Conservation (phyloP, 2,329 filamentous ascomycete species). For the Diaporthe australafricana region DNA sequence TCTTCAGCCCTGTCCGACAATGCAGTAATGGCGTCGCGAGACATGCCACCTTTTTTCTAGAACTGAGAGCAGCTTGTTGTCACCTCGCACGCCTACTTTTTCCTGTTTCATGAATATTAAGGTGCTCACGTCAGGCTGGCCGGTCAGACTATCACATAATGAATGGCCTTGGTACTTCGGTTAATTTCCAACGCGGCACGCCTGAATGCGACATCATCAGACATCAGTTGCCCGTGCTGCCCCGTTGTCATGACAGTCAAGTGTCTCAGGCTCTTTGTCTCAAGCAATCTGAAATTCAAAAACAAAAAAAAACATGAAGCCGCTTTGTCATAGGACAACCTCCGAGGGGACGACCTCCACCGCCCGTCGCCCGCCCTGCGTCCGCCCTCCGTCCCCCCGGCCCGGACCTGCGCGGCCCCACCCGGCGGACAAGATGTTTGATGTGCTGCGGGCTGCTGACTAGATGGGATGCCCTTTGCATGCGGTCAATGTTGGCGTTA, state of each 20-base stretch:
- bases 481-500: background rate
- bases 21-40: slow-evolving; percentile 1
- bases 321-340: background rate
- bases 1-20: background rate
- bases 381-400: background rate
- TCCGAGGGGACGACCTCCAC: background rate
- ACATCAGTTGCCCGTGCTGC: background rate
- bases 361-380: background rate
- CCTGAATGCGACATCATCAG: background rate
- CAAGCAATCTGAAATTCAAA: background rate
- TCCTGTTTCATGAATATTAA: slow-evolving; percentile 19
- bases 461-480: slow-evolving; percentile 8
- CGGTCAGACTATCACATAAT: background rate
- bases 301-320: too few species aligned
- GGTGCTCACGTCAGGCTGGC: background rate
- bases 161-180: slow-evolving; percentile 7
- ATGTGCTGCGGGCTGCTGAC: slow-evolving; percentile 25
- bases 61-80: background rate
- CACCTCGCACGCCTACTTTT: slow-evolving; percentile 7
- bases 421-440: background rate
- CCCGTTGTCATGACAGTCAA: slow-evolving; percentile 4
- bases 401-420: slow-evolving; percentile 18
- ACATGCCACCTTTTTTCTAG: slow-evolving; percentile 16
- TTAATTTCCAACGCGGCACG: slow-evolving; percentile 3
- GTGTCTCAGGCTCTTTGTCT: background rate